phyloP scores from a whole-genome alignment of 2,329 filamentous ascomycete genomes.

The Phyllosticta citrichinensis region DNA sequence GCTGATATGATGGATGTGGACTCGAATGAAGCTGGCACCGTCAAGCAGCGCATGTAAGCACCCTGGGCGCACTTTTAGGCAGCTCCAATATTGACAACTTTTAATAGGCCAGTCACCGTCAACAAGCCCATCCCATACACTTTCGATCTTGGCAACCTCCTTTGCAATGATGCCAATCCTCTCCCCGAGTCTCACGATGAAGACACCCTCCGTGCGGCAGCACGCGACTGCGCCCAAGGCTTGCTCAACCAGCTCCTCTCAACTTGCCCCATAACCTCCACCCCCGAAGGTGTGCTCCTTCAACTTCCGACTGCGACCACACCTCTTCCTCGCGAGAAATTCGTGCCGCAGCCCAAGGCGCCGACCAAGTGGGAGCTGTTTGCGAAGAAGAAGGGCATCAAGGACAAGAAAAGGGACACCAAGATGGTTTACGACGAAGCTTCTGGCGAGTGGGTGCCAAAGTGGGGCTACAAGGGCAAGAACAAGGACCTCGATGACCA shows the following conservation, averaged over 20 bases:
- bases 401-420: conserved; percentile 71
- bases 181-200: conserved; percentile 53
- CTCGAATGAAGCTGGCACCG: background rate
- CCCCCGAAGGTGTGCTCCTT: conserved; percentile 62
- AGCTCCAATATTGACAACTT: background rate
- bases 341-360: conserved; percentile 68
- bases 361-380: conserved; percentile 95
- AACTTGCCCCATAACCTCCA: conserved; percentile 69
- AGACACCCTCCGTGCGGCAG: conserved; percentile 57
- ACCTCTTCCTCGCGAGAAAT: conserved; percentile 79
- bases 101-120: conserved; percentile 23
- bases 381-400: conserved; percentile 94
- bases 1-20: conserved; percentile 23
- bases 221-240: conserved; percentile 82
- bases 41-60: conserved; percentile 20
- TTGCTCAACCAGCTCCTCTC: conserved; percentile 92
- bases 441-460: conserved; percentile 78
- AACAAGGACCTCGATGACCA: conserved; percentile 76
- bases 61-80: background rate
- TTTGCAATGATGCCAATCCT: conserved; percentile 81
- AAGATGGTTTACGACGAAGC: conserved; percentile 79
- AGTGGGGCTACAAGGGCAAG: conserved; percentile 89
- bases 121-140: conserved; percentile 80
- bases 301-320: conserved; percentile 62
- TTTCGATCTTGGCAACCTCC: conserved; percentile 81